Percentiles rank a stretch among this genome's conserved stretches.
Conservation (phyloP, 495 filamentous ascomycete species). For the Trypethelium eluteriae region DNA sequence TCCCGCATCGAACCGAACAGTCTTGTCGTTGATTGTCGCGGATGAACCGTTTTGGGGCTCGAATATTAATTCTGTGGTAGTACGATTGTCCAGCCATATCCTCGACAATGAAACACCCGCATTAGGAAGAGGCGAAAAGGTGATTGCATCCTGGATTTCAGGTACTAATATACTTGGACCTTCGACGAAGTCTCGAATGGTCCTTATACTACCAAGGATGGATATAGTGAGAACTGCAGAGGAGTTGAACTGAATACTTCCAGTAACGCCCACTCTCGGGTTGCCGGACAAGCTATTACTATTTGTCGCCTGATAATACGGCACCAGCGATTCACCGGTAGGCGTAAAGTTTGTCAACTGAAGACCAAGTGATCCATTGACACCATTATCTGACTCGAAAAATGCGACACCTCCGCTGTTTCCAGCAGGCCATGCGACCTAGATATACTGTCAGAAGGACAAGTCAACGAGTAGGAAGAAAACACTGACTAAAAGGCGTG, state of each 20-base stretch:
- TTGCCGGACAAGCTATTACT: constrained; percentile 30
- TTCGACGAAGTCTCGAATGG: constrained; percentile 55
- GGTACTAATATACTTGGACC: constrained; percentile 46
- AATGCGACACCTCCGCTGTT: constrained; percentile 52
- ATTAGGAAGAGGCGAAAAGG: constrained; percentile 31
- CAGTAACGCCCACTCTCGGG: constrained; percentile 45
- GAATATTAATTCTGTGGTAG: constrained; percentile 46
- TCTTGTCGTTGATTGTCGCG: constrained; percentile 38
- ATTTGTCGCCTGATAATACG: constrained; percentile 32
- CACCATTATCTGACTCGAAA: constrained; percentile 47
- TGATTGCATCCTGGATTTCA: constrained; percentile 49
- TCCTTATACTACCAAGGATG: constrained; percentile 54
- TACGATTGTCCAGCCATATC: constrained; percentile 56
- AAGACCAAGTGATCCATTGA: constrained; percentile 49
- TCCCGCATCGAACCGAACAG: constrained; percentile 43
- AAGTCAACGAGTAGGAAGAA: neutral
- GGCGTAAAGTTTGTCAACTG: constrained; percentile 42
- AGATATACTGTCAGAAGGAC: neutral
- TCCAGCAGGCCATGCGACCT: constrained; percentile 57
- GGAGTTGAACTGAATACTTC: constrained; percentile 47
- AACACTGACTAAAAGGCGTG: constrained; percentile 42
- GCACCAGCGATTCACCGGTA: constrained; percentile 30
- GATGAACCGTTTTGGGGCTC: constrained; percentile 26
- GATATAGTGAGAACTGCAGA: constrained; percentile 47
- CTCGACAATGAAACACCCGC: constrained; percentile 44